phyloP scores from a whole-genome alignment of 768 basidiomycete genomes.

The Auricularia sp. region DNA sequence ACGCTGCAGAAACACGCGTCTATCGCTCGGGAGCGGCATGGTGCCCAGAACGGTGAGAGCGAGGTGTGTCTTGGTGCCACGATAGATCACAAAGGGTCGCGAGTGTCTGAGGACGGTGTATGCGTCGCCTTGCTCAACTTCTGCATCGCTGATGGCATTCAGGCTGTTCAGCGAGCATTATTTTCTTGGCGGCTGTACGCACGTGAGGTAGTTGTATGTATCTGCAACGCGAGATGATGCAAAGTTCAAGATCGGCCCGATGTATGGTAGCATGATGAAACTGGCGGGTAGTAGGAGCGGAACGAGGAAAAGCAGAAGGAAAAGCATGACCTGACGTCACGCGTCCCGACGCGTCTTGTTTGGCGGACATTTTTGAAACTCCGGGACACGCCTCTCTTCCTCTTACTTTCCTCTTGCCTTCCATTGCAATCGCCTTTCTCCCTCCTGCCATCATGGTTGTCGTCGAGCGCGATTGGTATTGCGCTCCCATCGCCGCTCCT shows the following conservation, averaged over 20 bases:
- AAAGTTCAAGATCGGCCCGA: neutral
- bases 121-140: slow-evolving; percentile 2
- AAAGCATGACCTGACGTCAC: neutral
- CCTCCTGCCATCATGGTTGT: too few species aligned
- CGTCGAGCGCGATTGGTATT: too few species aligned
- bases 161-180: neutral
- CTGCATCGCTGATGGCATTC: slow-evolving; percentile 4
- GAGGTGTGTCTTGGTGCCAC: slow-evolving; percentile 6
- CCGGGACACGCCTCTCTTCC: too few species aligned
- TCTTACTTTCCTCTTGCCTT: too few species aligned
- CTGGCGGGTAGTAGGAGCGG: neutral
- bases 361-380: too few species aligned
- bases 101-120: slow-evolving; percentile 9
- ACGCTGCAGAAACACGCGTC: slow-evolving; percentile 11
- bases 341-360: neutral
- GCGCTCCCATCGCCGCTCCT: too few species aligned
- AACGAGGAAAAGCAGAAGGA: neutral
- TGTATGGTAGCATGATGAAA: neutral
- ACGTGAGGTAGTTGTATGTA: neutral
- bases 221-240: neutral
- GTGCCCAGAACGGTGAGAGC: slow-evolving; percentile 8
- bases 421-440: too few species aligned
- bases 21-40: slow-evolving; percentile 6
- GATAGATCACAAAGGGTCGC: slow-evolving; percentile 10
- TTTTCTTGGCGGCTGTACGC: too few species aligned